phyloP scores from a whole-genome alignment of 805 yeast genomes.

The Candida namnaoensis region DNA sequence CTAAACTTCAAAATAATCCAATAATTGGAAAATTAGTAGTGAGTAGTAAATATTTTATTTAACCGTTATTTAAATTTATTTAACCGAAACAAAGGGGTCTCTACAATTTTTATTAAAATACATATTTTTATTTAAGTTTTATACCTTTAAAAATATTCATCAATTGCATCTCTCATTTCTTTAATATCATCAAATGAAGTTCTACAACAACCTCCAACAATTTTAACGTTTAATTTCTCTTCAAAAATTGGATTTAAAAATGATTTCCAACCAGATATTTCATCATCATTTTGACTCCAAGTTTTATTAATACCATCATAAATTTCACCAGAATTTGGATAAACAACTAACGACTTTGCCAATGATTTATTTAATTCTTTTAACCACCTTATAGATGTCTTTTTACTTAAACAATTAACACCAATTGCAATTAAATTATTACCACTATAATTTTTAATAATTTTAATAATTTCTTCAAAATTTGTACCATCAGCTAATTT shows the following conservation, averaged over 20 bases:
- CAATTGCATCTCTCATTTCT: background rate
- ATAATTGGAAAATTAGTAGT: too few relatives aligned
- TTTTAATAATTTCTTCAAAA: slow-evolving; percentile 21
- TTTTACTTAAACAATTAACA: slow-evolving; percentile 55
- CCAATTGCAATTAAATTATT: slow-evolving; percentile 44
- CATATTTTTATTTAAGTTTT: too few relatives aligned
- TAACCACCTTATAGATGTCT: slow-evolving; percentile 31
- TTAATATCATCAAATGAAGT: slow-evolving; percentile 25
- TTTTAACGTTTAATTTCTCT: slow-evolving; percentile 26
- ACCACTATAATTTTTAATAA: slow-evolving; percentile 10
- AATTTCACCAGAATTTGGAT: slow-evolving; percentile 72
- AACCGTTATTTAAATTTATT: too few relatives aligned
- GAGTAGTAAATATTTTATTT: too few relatives aligned
- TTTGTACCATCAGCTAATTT: slow-evolving; percentile 44
- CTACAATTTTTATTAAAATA: too few relatives aligned
- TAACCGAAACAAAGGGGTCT: too few relatives aligned
- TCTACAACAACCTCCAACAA: slow-evolving; percentile 74
- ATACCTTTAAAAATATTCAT: too few relatives aligned
- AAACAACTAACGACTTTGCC: slow-evolving; percentile 37
- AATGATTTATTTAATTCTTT: slow-evolving; percentile 15
- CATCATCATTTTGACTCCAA: slow-evolving; percentile 27
- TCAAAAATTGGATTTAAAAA: slow-evolving; percentile 30
- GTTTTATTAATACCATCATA: slow-evolving; percentile 39
- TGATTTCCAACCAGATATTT: slow-evolving; percentile 24
- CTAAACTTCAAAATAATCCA: too few relatives aligned